phyloP scores from a whole-genome alignment of 148 eudicot species.

The Fagopyrum esculentum region DNA sequence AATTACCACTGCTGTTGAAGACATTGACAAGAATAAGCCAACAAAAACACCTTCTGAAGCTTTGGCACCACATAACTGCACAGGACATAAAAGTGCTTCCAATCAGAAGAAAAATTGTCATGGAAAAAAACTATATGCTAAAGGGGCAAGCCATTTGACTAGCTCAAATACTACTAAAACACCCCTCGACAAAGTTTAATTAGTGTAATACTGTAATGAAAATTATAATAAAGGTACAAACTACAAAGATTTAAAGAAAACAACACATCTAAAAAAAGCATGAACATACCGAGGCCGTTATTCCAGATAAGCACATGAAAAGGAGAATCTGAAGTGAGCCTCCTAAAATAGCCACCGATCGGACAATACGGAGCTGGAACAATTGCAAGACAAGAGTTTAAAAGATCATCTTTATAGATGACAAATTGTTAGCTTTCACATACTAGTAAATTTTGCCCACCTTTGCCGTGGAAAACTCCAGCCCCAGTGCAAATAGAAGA shows the following conservation, averaged over 20 bases:
- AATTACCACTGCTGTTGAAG: conserved; percentile 92
- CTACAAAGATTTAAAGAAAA: neutral
- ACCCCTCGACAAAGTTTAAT: neutral
- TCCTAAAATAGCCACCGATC: conserved; percentile 94
- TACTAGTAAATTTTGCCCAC: conserved; percentile 23
- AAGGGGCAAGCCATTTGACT: neutral
- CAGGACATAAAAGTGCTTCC: conserved; percentile 19
- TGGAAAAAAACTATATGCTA: neutral
- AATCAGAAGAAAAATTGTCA: neutral
- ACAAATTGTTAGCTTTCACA: neutral
- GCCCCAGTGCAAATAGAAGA: conserved; percentile 92
- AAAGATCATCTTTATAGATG: neutral
- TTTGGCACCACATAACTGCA: conserved; percentile 86
- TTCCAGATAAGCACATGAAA: conserved; percentile 85
- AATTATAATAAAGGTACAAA: conserved; percentile 13
- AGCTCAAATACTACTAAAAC: neutral
- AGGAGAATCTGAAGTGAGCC: conserved; percentile 84
- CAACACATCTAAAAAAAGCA: neutral
- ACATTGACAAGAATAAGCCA: conserved; percentile 83
- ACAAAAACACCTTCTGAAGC: conserved; percentile 83
- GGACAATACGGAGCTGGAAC: conserved; percentile 88
- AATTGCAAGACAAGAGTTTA: conserved; percentile 8
- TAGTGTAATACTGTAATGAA: neutral
- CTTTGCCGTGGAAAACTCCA: conserved; percentile 92
- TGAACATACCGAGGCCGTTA: conserved; percentile 77